Evolutionary conservation across 306 rosid genomes (phyloP), one percentile per base, ranked within the genome.

Genomic region (Trifolium pratense): DNA sequence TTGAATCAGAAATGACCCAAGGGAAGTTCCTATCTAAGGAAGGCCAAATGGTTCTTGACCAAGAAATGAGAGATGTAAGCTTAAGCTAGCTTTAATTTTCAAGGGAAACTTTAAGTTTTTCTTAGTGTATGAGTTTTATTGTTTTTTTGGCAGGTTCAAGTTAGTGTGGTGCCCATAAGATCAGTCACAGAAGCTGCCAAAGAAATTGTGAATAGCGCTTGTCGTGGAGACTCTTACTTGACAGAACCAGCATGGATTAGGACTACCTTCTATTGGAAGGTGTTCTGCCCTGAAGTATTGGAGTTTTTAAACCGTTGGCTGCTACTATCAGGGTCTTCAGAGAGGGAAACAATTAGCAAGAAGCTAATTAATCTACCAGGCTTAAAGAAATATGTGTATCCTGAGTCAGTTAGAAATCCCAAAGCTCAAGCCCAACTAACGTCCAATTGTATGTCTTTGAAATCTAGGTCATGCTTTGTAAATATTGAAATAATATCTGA

Each of bases 1-100:
- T 78, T 0, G 93, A 85, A 56, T 86, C 92, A 43, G 93, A 92
- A 75, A 85, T 92, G 77, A 85, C 89, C 0, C 87, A 55, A 58
- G 93, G 90, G 12, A 89, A 87, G 65, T 80, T 91, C 75, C 64
- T 87, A 58, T 74, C 83, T 56, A 59, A 74, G 61, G 88, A 90
- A 1, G 89, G 86, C 57, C 29, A 5, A 17, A 37, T 83, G 81
- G 74, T 61, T 79, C 65, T 83, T 52, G 93, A 84, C 78, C 86
- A 80, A 80, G 83, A 81, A 68, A 45, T 84, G 66, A 81, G 89
- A 83, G 89, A 87, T 79, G 89, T 83, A 81, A 76, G 86, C 25
- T 29, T 83, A 81, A 76, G 86, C 25, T 29, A 68, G 20, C 29
- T 59, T 62, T 17, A 45, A n/a, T 3, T 23, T 66, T 37, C 32